Evolutionary conservation across 441 rosid species (phyloP), one percentile per base, ranked within the genome.

Genomic region (Viola pubescens): DNA sequence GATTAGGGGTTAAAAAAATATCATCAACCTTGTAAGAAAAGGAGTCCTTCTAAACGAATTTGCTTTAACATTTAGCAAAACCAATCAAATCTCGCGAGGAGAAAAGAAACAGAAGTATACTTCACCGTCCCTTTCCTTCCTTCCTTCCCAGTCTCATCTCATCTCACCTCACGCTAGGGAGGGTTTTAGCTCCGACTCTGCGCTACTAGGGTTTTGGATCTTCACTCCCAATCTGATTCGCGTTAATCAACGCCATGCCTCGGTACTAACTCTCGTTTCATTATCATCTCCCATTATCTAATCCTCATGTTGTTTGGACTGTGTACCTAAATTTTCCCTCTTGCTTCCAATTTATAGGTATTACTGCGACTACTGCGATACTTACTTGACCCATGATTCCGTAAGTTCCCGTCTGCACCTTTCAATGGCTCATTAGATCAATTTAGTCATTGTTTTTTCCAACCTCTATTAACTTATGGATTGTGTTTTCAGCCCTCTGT

Each of bases 321-420:
- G 37, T 11, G 19, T 42, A 8, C 46, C 9, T 46, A 5, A 9
- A 3, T 46, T 46, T 46, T 46, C 34, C 34, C 34, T 46, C n/a
- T 10, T 8, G 1, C 11, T 46, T 46, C n/a, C 4, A 50, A 14
- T 70, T 68, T 68, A 73, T 81, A 86, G 98, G 77, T 84, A 89
- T 68, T 94, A 94, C 79, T 89, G 98, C 60, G 98, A 94, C 71
- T 89, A 89, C 63, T 88, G 97, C 63, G 98, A 89, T 62, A 94
- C 97, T 52, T 94, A 94, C 60, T 79, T 94, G 82, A 94, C 97
- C 46, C 98, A 94, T 71, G 98, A 94, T 73, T 88, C 98, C 40
- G 97, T 89, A 78, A 84, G 88, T 75, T 49, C 52, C 13, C 19
- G 19, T 16, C 19, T 39, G 39, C 47, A 7, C 7, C 47, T 12